phyloP scores from a whole-genome alignment of 495 filamentous ascomycete species.

The Xylaria flabelliformis region DNA sequence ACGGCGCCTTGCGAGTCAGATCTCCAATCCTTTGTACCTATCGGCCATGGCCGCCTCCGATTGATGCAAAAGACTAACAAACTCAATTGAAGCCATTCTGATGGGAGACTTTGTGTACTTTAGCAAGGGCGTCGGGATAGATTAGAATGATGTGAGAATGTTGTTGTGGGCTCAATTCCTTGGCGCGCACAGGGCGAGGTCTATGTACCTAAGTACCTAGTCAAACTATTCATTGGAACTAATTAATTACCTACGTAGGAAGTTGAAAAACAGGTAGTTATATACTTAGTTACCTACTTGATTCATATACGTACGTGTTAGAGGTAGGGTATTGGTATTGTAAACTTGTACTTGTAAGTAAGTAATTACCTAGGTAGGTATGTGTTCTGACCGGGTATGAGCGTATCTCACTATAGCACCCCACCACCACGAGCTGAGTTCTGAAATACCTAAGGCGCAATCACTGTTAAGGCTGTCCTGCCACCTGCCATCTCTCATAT shows the following conservation, averaged over 20 bases:
- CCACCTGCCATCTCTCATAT: constrained; percentile 1
- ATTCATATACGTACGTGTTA: not conserved
- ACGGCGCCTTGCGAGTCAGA: not conserved
- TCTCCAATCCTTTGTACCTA: not conserved
- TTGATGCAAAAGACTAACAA: not conserved
- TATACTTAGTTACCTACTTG: not conserved
- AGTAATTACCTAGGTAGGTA: too few species aligned
- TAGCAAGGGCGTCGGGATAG: not conserved
- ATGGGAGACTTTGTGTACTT: not conserved
- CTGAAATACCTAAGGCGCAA: not conserved
- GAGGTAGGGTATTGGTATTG: not conserved
- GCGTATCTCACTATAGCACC: not conserved
- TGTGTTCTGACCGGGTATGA: too few species aligned
- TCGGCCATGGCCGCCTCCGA: constrained; percentile 4
- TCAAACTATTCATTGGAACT: not conserved
- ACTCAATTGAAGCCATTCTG: not conserved
- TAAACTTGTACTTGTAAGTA: too few species aligned
- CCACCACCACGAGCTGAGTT: not conserved
- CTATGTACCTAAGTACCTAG: not conserved
- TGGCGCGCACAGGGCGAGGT: not conserved
- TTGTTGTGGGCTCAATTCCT: not conserved
- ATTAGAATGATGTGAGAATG: not conserved
- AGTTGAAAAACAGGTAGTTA: not conserved
- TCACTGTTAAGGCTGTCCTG: not conserved
- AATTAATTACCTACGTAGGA: not conserved